phyloP scores from a whole-genome alignment of 108 stramenopile genomes.

The Cyclotella sp. region DNA sequence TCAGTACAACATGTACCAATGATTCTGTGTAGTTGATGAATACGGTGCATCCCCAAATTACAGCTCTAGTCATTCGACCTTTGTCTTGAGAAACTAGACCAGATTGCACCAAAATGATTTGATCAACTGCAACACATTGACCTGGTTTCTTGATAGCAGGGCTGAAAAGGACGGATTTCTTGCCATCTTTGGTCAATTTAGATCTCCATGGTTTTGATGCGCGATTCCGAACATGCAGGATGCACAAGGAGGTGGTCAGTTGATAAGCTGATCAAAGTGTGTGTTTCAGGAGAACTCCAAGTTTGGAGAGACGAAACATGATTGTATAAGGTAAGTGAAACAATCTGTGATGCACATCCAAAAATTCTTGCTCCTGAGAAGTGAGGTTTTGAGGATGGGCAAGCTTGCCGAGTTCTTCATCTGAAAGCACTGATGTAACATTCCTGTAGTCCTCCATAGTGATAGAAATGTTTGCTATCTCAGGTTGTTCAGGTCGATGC shows the following conservation, averaged over 20 bases:
- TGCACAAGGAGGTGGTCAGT: conserved; percentile 10
- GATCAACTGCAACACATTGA: conserved; percentile 25
- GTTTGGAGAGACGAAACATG: conserved; percentile 6
- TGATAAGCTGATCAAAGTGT: not conserved
- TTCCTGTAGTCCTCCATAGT: not conserved
- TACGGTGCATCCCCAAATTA: conserved; percentile 52
- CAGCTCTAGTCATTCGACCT: conserved; percentile 37
- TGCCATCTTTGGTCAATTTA: conserved; percentile 1
- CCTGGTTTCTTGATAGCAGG: not conserved
- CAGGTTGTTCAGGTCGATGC: not conserved
- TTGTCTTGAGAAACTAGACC: conserved; percentile 59
- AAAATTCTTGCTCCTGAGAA: conserved; percentile 9
- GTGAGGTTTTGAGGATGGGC: not conserved
- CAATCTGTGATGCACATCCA: conserved; percentile 11
- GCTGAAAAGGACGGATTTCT: conserved; percentile 5
- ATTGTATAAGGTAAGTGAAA: conserved; percentile 13
- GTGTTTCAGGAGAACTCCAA: conserved; percentile 8
- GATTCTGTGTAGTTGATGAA: conserved; percentile 61
- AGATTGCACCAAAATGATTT: conserved; percentile 49
- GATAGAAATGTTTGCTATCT: not conserved
- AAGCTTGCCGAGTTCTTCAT: not conserved
- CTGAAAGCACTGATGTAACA: not conserved
- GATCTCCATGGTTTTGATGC: conserved; percentile 1
- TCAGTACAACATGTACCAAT: conserved; percentile 22
- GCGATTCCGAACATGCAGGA: conserved; percentile 1